Percentiles rank a stretch among this genome's conserved stretches.
Conservation (phyloP, 495 filamentous ascomycete genomes). For the Aspergillus haitiensis region DNA sequence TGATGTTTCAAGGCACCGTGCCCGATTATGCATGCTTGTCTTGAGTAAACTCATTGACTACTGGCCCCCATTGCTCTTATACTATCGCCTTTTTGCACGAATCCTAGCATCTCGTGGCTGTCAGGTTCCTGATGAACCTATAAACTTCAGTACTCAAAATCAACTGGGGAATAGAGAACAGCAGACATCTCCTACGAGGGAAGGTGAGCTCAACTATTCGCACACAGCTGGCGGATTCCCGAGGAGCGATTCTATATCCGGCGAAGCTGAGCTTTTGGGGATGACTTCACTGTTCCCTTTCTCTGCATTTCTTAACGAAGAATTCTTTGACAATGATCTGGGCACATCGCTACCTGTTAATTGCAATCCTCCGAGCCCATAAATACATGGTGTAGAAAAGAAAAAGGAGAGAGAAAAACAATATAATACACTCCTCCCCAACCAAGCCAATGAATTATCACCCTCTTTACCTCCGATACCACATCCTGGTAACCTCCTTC, state of each 20-base stretch:
- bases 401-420: not conserved
- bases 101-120: conserved; percentile 3
- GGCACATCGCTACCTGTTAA: not conserved
- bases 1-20: conserved; percentile 24
- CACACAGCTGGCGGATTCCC: not conserved
- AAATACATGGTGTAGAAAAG: not conserved
- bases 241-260: not conserved
- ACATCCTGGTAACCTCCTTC: conserved; percentile 55
- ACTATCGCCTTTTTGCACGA: conserved; percentile 13
- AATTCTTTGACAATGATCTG: conserved; percentile 4
- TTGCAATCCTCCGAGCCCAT: too few relatives aligned
- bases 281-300: conserved; percentile 5
- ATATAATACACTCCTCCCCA: not conserved
- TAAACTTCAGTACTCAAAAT: not conserved
- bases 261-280: conserved; percentile 1
- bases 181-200: not conserved
- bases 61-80: conserved; percentile 6
- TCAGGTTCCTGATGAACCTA: not conserved
- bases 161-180: not conserved
- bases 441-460: not conserved
- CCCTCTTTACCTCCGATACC: conserved; percentile 30
- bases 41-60: conserved; percentile 12
- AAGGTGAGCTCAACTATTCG: too few relatives aligned
- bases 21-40: conserved; percentile 28
- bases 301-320: conserved; percentile 7